These are phyloP conservation scores for Syncephalastrum contaminatum DNA, from an alignment of 371 early-diverging fungal genomes.

Conservation along the genomic window DNA sequence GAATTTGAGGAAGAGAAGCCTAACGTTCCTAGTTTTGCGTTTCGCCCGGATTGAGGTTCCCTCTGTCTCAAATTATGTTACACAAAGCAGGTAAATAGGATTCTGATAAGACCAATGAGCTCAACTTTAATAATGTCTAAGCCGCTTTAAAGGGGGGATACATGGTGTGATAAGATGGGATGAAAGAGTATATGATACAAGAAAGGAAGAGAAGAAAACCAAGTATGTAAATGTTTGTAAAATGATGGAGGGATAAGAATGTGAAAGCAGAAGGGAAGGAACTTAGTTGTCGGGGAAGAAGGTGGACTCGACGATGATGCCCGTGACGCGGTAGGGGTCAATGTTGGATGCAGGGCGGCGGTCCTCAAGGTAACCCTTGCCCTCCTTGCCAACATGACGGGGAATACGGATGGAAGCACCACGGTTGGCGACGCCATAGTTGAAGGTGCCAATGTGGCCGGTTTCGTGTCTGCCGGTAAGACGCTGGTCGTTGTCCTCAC, in stretches of 20 bases:
- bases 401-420: constrained; percentile 71
- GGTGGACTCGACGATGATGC: constrained; percentile 55
- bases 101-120: too few species aligned
- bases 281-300: constrained; percentile 23
- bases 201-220: not conserved
- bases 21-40: too few species aligned
- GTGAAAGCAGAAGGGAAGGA: constrained; percentile 1
- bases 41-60: too few species aligned
- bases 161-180: too few species aligned
- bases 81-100: too few species aligned
- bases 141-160: too few species aligned
- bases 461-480: constrained; percentile 64
- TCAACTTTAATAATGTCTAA: too few species aligned
- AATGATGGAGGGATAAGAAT: constrained; percentile 5
- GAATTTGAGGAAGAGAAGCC: constrained; percentile 1
- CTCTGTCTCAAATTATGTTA: too few species aligned
- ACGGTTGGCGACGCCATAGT: constrained; percentile 63
- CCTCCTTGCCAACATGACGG: constrained; percentile 58
- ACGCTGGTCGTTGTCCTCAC: constrained; percentile 64
- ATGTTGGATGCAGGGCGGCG: constrained; percentile 67
- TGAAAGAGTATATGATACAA: constrained; percentile 3
- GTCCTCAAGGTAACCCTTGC: constrained; percentile 64
- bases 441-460: constrained; percentile 58
- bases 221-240: not conserved
- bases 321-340: constrained; percentile 64